Evolutionary conservation across 1,284 basidiomycete species (phyloP), one percentile per base, ranked within the genome.

Genomic region (Cystobasidium slooffiae): DNA sequence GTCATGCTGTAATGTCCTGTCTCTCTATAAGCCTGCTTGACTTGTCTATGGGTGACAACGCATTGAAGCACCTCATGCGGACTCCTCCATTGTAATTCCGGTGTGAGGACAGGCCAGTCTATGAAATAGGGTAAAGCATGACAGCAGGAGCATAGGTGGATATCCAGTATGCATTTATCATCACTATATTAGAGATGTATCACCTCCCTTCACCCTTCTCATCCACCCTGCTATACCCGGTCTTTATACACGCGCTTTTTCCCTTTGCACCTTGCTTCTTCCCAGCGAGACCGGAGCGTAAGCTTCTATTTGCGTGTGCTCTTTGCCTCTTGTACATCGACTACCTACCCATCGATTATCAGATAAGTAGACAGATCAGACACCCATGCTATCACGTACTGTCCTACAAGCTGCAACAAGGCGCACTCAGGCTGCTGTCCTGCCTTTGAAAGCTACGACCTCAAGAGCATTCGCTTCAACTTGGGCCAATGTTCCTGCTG

Each of bases 401-500:
- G 20, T 67, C 37, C 64, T 67, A 8, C 64, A 67, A 49, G 22
- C 43, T 14, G 47, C 64, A 49, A 16, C 64, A 22, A 51, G 49
- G 39, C 64, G 64, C 51, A 51, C 64, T 18, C 56, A 59, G 7
- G 56, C 56, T 31, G 31, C 31, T 41, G 56, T n/a, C 20, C 64
- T 67, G 49, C 47, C 49, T 55, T 10, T 67, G 10, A 67, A 39
- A 24, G 61, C 69, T 16, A 41, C n/a, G 10, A 61, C 69, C 39
- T 44, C 59, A 39, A 47, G 69, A 14, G 69, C 69, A 52, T 64
- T 64, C 39, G 69, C 61, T 22, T 72, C 69, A 44, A 89, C 88
- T 51, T 97, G 94, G 94, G 87, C 91, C 52, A 84, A 87, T 76
- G 93, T 97, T 75, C 88, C 89, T 74, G 90, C 91, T 44, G 94